Evolutionary conservation across 139 green algal species (phyloP).

Genomic region (Gonium pectorale): DNA sequence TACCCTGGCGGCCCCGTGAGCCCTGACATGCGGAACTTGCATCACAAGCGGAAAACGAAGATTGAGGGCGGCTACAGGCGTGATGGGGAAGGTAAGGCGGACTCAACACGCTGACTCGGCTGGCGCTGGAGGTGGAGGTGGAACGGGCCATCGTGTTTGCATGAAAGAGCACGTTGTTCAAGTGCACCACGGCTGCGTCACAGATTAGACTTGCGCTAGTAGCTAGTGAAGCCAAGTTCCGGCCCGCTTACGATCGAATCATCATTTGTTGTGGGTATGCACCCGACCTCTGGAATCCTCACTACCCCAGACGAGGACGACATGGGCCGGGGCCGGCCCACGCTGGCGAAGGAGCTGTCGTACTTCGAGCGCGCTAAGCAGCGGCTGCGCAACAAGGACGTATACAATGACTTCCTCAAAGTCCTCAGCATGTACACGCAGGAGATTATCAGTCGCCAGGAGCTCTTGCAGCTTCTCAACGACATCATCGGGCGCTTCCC

Average conservation of each 20-base stretch:
- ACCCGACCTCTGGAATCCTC: too few species aligned
- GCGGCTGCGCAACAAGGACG: conserved; percentile 81
- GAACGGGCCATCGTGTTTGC: too few species aligned
- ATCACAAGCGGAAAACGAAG: conserved; percentile 42
- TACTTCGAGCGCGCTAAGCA: conserved; percentile 79
- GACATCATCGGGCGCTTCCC: conserved; percentile 91
- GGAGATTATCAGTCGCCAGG: conserved; percentile 91
- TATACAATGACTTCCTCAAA: conserved; percentile 98
- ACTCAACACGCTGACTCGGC: too few species aligned
- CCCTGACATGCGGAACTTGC: conserved; percentile 40
- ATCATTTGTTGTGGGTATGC: too few species aligned
- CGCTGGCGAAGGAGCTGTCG: conserved; percentile 76
- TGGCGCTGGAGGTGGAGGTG: too few species aligned
- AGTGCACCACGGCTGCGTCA: too few species aligned
- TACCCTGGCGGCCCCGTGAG: conserved; percentile 19
- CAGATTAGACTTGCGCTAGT: too few species aligned
- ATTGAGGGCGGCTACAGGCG: conserved; percentile 25
- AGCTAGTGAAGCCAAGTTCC: too few species aligned
- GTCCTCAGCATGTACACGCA: conserved; percentile 94
- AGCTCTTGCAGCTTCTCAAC: conserved; percentile 84
- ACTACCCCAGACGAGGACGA: conserved; percentile 21
- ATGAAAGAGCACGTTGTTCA: too few species aligned
- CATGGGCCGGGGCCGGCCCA: conserved; percentile 22
- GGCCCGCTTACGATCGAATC: too few species aligned
- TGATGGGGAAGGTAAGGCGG: conserved; percentile 14